Conservation (phyloP, 164 flowering plant genomes). For the Kalanchoe fedtschenkoi region DNA sequence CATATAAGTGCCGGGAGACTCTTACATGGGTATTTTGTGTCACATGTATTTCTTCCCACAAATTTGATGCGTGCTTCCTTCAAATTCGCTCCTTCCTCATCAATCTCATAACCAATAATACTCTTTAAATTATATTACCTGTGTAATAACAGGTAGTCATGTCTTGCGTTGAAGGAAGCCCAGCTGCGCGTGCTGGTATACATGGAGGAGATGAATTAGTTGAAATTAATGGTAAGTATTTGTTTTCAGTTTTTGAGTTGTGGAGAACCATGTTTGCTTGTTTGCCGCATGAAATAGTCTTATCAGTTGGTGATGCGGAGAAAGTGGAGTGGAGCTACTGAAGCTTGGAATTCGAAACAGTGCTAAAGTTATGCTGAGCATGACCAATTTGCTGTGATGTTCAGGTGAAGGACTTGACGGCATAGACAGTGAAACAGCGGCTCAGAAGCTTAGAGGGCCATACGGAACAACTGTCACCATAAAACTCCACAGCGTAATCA, state of each 20-base stretch:
- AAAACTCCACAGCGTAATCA: slow-evolving; percentile 56
- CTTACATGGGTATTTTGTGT: too few relatives aligned
- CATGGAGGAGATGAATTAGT: slow-evolving; percentile 83
- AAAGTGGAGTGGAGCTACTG: neutral
- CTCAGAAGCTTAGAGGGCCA: slow-evolving; percentile 81
- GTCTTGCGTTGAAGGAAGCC: slow-evolving; percentile 83
- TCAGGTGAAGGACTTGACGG: slow-evolving; percentile 87
- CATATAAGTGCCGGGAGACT: too few relatives aligned
- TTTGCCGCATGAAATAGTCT: neutral
- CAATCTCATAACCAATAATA: too few relatives aligned
- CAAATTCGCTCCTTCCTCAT: too few relatives aligned
- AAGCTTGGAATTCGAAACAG: neutral
- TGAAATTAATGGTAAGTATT: slow-evolving; percentile 70
- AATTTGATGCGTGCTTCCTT: too few relatives aligned
- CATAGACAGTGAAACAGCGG: slow-evolving; percentile 75
- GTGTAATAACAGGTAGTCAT: slow-evolving; percentile 51
- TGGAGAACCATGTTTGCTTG: neutral
- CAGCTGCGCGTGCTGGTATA: slow-evolving; percentile 94
- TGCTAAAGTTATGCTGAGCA: neutral
- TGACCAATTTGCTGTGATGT: slow-evolving; percentile 4
- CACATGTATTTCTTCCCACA: too few relatives aligned
- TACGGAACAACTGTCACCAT: slow-evolving; percentile 80
- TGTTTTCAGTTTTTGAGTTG: neutral
- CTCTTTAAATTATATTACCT: too few relatives aligned
- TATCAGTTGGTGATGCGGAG: neutral